Evolutionary conservation across 371 early-diverging fungal species (phyloP).

Genomic region (Globomyces sp.): DNA sequence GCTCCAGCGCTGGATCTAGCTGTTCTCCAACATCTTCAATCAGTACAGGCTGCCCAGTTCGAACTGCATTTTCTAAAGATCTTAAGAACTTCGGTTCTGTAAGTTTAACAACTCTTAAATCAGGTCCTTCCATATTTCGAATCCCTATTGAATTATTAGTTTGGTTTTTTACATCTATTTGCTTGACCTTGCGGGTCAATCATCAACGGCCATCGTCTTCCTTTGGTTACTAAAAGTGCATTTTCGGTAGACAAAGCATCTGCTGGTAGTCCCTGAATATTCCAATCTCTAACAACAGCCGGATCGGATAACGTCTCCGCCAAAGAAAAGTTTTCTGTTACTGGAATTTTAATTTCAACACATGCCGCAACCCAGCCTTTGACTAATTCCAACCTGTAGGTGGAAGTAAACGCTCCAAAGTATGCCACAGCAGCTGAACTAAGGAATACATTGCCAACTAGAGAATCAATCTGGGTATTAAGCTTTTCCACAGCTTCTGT

Average conservation of each 20-base stretch:
- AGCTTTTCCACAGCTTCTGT: slow-evolving; percentile 48
- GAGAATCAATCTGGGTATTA: slow-evolving; percentile 42
- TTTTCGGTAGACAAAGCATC: slow-evolving; percentile 57
- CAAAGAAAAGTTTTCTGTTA: slow-evolving; percentile 46
- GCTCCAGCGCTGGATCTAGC: slow-evolving; percentile 55
- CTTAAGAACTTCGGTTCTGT: slow-evolving; percentile 51
- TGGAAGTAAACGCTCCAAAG: slow-evolving; percentile 55
- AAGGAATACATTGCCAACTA: slow-evolving; percentile 56
- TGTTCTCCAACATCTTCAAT: slow-evolving; percentile 59
- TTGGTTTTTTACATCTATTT: slow-evolving; percentile 32
- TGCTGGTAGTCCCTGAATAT: slow-evolving; percentile 55
- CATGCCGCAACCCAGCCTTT: slow-evolving; percentile 44
- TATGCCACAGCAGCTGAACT: slow-evolving; percentile 52
- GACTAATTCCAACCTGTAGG: slow-evolving; percentile 44
- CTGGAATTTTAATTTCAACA: slow-evolving; percentile 50
- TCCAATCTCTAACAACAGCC: slow-evolving; percentile 58
- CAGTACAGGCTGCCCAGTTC: slow-evolving; percentile 52
- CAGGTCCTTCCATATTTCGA: slow-evolving; percentile 43
- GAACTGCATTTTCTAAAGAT: slow-evolving; percentile 52
- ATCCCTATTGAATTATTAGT: slow-evolving; percentile 33
- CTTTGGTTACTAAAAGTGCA: slow-evolving; percentile 53
- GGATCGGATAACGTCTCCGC: slow-evolving; percentile 47
- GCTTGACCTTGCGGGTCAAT: slow-evolving; percentile 63
- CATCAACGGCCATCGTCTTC: slow-evolving; percentile 59
- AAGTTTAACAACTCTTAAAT: slow-evolving; percentile 49